These are phyloP conservation scores for Lentinula edodes DNA, from an alignment of 768 basidiomycete species.

Conservation along the genomic window DNA sequence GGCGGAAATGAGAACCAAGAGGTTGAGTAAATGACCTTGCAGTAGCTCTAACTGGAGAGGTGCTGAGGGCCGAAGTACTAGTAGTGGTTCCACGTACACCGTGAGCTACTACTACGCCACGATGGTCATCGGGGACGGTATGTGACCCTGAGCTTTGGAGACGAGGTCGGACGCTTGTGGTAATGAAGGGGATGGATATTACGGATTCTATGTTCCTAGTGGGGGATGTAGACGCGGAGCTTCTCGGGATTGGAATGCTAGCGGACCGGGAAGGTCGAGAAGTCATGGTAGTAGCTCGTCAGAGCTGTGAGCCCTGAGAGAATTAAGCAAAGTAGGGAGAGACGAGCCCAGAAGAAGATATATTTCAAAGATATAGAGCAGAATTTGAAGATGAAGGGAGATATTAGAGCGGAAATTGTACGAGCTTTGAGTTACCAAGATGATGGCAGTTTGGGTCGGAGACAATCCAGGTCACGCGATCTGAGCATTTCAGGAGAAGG, in stretches of 20 bases:
- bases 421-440: not conserved
- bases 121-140: constrained; percentile 27
- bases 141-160: constrained; percentile 26
- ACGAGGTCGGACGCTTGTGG: constrained; percentile 35
- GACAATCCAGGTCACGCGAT: constrained; percentile 7
- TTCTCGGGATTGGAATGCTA: constrained; percentile 58
- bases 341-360: no score
- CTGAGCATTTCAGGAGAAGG: not conserved
- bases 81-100: constrained; percentile 26
- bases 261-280: constrained; percentile 51
- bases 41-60: constrained; percentile 34
- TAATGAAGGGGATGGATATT: constrained; percentile 54
- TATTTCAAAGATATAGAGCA: no score
- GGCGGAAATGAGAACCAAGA: constrained; percentile 24
- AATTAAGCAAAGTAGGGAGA: constrained; percentile 28
- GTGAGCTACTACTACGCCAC: constrained; percentile 23
- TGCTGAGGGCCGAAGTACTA: constrained; percentile 18
- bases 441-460: constrained; percentile 1
- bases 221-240: constrained; percentile 36
- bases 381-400: not conserved
- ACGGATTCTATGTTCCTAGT: constrained; percentile 50
- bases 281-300: not conserved
- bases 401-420: not conserved
- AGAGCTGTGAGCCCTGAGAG: constrained; percentile 12
- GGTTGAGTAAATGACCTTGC: constrained; percentile 38